Percentiles rank a stretch among this genome's conserved stretches.
Evolutionary conservation across 2,329 filamentous ascomycete species (phyloP).

Genomic region (Fusarium agapanthi): DNA sequence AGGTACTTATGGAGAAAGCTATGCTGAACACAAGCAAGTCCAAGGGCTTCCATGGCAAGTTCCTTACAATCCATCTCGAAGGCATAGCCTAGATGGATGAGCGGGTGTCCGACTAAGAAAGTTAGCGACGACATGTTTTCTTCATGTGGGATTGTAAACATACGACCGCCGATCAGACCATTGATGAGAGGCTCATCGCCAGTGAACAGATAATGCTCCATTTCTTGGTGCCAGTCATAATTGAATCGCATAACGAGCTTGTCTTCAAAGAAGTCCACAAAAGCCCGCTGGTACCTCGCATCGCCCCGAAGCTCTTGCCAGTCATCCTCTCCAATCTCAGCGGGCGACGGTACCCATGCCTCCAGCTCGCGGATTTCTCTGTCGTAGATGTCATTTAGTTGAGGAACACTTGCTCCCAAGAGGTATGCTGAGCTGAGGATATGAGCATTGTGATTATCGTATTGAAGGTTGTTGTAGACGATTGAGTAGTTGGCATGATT

Average conservation of each 20-base stretch:
- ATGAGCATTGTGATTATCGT: conserved; percentile 86
- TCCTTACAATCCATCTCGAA: conserved; percentile 88
- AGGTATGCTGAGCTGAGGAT: conserved; percentile 86
- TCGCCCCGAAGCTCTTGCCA: conserved; percentile 88
- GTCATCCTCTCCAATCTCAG: conserved; percentile 82
- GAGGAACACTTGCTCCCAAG: conserved; percentile 76
- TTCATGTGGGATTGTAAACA: conserved; percentile 42
- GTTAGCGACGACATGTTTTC: conserved; percentile 29
- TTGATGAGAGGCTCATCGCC: conserved; percentile 82
- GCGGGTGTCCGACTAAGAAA: conserved; percentile 78
- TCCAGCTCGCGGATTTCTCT: conserved; percentile 75
- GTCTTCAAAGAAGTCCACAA: conserved; percentile 95
- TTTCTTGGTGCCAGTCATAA: conserved; percentile 85
- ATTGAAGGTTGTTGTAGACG: conserved; percentile 76
- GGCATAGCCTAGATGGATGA: conserved; percentile 96
- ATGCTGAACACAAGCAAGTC: conserved; percentile 68
- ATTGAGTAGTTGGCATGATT: conserved; percentile 93
- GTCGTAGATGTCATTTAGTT: conserved; percentile 85
- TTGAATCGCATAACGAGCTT: conserved; percentile 75
- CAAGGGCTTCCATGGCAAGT: conserved; percentile 87
- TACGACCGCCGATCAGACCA: conserved; percentile 80
- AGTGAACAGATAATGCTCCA: conserved; percentile 78
- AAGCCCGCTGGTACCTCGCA: conserved; percentile 85
- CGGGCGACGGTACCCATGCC: conserved; percentile 83
- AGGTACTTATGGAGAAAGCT: conserved; percentile 71